phyloP scores from a whole-genome alignment of 768 basidiomycete species.

The Leccinum obscurum region DNA sequence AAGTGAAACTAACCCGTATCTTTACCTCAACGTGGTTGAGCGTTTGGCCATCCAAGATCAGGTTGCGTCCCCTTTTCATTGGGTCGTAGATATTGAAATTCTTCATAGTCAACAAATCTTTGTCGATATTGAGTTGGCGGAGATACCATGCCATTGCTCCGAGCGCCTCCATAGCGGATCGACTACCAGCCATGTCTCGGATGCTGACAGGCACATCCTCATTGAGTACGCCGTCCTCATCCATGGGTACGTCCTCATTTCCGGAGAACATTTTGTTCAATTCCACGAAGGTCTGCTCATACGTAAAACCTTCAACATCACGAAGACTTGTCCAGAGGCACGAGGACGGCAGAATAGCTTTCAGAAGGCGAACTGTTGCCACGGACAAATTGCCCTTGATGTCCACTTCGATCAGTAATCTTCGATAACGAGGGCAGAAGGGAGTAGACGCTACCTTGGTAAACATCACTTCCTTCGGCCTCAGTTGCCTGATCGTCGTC shows the following conservation, averaged over 20 bases:
- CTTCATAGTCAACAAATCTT: conserved; percentile 91
- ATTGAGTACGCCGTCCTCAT: conserved; percentile 40
- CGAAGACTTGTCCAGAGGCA: conserved; percentile 91
- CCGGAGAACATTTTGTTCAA: conserved; percentile 64
- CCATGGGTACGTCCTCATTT: conserved; percentile 45
- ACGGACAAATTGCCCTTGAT: conserved; percentile 82
- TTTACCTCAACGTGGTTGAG: conserved; percentile 90
- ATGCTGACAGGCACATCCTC: conserved; percentile 68
- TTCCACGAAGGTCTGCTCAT: conserved; percentile 67
- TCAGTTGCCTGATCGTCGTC: conserved; percentile 86
- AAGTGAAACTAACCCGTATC: conserved; percentile 1
- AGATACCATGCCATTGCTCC: conserved; percentile 96
- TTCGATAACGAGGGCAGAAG: not conserved
- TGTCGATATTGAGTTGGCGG: conserved; percentile 91
- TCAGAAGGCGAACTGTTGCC: conserved; percentile 78
- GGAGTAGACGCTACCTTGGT: conserved; percentile 62
- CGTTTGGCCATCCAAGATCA: conserved; percentile 92
- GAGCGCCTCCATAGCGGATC: conserved; percentile 76
- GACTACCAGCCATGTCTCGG: conserved; percentile 63
- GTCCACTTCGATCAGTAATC: not conserved
- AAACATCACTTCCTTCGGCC: conserved; percentile 89
- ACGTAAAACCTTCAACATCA: conserved; percentile 78
- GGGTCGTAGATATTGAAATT: conserved; percentile 99
- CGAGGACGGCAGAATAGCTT: conserved; percentile 71
- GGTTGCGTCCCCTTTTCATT: conserved; percentile 82